Conservation (phyloP, 148 eudicot species). For the Heliosperma pusillum region DNA sequence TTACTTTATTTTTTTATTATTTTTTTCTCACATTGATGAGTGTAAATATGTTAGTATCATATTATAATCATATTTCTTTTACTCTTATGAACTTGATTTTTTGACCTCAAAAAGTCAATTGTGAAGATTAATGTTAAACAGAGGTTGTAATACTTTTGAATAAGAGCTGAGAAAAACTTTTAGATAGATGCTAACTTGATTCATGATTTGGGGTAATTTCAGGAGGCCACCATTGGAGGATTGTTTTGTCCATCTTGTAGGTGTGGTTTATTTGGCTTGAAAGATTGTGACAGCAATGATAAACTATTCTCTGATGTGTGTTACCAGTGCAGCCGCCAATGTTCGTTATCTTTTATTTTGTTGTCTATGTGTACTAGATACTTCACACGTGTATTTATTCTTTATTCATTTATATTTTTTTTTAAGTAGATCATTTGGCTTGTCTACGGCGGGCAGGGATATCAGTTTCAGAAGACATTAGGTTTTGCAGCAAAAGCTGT, state of each 20-base stretch:
- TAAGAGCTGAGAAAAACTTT: not conserved
- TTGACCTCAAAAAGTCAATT: too few relatives aligned
- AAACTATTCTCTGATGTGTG: constrained; percentile 29
- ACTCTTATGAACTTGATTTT: too few relatives aligned
- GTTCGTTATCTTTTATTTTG: constrained; percentile 23
- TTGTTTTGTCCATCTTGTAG: constrained; percentile 44
- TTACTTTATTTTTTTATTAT: too few relatives aligned
- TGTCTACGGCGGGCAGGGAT: constrained; percentile 32
- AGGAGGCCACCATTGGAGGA: constrained; percentile 33
- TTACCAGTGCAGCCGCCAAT: constrained; percentile 46
- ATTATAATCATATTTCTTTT: too few relatives aligned
- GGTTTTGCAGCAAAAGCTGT: constrained; percentile 46
- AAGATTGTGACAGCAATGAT: constrained; percentile 20
- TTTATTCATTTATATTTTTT: not conserved
- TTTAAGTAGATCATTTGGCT: constrained; percentile 41
- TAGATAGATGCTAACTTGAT: constrained; percentile 14
- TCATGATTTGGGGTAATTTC: constrained; percentile 24
- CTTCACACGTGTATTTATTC: not conserved
- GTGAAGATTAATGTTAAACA: too few relatives aligned
- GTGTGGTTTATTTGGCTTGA: constrained; percentile 39
- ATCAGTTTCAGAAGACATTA: constrained; percentile 27
- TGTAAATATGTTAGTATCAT: too few relatives aligned
- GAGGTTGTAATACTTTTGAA: not conserved
- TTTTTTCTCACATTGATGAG: too few relatives aligned
- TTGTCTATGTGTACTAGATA: constrained; percentile 2